phyloP scores from a whole-genome alignment of 495 filamentous ascomycete genomes.

The Glutinoglossum americanum region DNA sequence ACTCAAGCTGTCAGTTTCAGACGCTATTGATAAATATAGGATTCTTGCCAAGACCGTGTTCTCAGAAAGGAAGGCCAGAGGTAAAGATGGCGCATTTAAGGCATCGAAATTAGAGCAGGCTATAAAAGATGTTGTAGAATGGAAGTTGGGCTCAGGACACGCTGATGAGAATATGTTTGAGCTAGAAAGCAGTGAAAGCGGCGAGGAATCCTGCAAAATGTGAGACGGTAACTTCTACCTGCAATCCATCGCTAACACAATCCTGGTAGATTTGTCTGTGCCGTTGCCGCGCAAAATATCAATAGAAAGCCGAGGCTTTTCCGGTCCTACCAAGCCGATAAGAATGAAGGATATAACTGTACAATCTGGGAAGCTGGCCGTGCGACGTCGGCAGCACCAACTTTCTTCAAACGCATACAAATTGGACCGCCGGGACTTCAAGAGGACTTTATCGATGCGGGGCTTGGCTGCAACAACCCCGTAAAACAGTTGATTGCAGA shows the following conservation, averaged over 20 bases:
- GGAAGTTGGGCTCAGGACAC: constrained; percentile 1
- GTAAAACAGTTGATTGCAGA: constrained; percentile 8
- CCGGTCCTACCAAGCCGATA: background rate
- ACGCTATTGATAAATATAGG: constrained; percentile 12
- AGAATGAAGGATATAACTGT: constrained; percentile 6
- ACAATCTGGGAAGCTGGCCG: constrained; percentile 3
- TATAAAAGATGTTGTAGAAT: constrained; percentile 8
- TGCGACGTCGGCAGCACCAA: constrained; percentile 1
- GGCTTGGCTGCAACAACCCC: constrained; percentile 1
- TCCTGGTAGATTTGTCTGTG: background rate
- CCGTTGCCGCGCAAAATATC: background rate
- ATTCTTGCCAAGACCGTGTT: constrained; percentile 11
- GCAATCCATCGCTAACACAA: background rate
- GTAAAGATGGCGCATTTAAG: constrained; percentile 8
- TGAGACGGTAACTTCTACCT: background rate
- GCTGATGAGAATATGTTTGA: constrained; percentile 3
- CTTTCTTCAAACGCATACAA: constrained; percentile 1
- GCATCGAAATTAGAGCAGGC: constrained; percentile 10
- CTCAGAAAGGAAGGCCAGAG: constrained; percentile 6
- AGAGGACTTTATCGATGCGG: constrained; percentile 1
- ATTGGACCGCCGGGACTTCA: background rate
- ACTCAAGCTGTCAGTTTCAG: constrained; percentile 13
- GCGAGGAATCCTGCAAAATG: constrained; percentile 3
- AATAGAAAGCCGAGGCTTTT: constrained; percentile 1
- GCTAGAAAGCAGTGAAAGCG: background rate